These are phyloP conservation scores for Globisporangium nodosum DNA, from an alignment of 352 stramenopile genomes.

Conservation along the genomic window DNA sequence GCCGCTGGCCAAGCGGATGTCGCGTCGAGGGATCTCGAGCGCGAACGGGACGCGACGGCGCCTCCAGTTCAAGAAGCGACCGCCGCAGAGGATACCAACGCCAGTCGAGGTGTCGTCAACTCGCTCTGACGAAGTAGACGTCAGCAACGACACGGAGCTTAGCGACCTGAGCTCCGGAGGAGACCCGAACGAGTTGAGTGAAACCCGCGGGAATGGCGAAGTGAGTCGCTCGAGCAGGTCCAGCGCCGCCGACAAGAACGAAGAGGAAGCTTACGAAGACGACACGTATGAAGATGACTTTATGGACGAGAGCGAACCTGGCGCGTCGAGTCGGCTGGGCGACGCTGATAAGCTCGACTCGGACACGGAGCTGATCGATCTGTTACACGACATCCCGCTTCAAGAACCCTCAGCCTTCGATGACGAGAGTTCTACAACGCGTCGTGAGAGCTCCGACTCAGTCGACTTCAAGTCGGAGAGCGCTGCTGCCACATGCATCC, in stretches of 20 bases:
- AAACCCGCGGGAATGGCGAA: too few relatives aligned
- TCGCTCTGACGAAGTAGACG: neutral
- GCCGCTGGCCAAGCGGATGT: constrained; percentile 33
- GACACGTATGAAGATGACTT: constrained; percentile 43
- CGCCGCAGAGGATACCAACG: constrained; percentile 4
- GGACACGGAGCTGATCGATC: constrained; percentile 38
- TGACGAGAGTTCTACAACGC: neutral
- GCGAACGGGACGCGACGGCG: constrained; percentile 22
- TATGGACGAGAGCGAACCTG: constrained; percentile 15
- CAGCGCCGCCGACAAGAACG: constrained; percentile 1
- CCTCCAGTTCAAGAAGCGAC: constrained; percentile 18
- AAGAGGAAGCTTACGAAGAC: constrained; percentile 8
- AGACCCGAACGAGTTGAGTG: neutral
- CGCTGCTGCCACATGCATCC: constrained; percentile 22
- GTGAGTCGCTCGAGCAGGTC: neutral
- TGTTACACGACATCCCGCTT: constrained; percentile 21
- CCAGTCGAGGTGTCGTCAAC: neutral
- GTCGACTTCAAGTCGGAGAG: neutral
- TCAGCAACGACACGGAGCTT: neutral
- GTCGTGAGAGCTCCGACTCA: neutral
- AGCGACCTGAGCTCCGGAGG: neutral
- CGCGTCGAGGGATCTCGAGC: constrained; percentile 22
- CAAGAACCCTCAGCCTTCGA: neutral
- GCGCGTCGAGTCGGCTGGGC: constrained; percentile 1
- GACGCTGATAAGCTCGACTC: constrained; percentile 17